Conservation (phyloP, 495 filamentous ascomycete genomes). For the Neurospora sp. region DNA sequence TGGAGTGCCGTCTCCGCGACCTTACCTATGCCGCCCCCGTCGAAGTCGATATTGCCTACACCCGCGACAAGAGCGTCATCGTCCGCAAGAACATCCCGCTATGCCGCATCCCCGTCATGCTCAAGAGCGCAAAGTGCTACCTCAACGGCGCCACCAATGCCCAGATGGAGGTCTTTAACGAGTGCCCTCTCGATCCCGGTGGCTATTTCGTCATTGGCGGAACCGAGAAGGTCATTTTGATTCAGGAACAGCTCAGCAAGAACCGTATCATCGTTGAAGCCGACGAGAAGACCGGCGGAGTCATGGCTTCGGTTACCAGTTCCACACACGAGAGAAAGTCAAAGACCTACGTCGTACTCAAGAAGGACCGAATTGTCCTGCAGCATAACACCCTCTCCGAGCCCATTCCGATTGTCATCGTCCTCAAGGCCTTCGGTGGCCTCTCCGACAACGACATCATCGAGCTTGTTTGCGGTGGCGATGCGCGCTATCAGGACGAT, state of each 20-base stretch:
- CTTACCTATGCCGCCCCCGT: conserved; percentile 93
- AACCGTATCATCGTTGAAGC: conserved; percentile 96
- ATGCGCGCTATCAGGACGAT: conserved; percentile 80
- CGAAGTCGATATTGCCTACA: conserved; percentile 77
- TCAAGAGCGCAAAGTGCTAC: conserved; percentile 87
- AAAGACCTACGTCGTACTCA: conserved; percentile 87
- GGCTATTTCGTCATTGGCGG: conserved; percentile 88
- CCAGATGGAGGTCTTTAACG: conserved; percentile 78
- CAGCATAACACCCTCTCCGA: conserved; percentile 90
- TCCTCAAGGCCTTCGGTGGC: conserved; percentile 88
- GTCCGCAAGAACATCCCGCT: conserved; percentile 62
- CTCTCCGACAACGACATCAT: conserved; percentile 91
- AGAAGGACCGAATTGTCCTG: conserved; percentile 81
- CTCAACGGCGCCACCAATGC: conserved; percentile 67
- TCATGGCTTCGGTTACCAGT: conserved; percentile 96
- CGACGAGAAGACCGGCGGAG: conserved; percentile 77
- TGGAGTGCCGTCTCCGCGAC: conserved; percentile 91
- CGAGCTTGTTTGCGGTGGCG: conserved; percentile 73
- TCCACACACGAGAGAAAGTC: conserved; percentile 95
- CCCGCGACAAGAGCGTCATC: conserved; percentile 61
- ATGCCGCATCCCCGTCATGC: conserved; percentile 90
- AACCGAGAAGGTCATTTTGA: conserved; percentile 93
- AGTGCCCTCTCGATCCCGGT: conserved; percentile 91
- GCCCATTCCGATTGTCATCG: conserved; percentile 81
- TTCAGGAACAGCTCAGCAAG: conserved; percentile 97